phyloP scores from a whole-genome alignment of 108 stramenopile genomes.

The Chaetoceros muelleri region DNA sequence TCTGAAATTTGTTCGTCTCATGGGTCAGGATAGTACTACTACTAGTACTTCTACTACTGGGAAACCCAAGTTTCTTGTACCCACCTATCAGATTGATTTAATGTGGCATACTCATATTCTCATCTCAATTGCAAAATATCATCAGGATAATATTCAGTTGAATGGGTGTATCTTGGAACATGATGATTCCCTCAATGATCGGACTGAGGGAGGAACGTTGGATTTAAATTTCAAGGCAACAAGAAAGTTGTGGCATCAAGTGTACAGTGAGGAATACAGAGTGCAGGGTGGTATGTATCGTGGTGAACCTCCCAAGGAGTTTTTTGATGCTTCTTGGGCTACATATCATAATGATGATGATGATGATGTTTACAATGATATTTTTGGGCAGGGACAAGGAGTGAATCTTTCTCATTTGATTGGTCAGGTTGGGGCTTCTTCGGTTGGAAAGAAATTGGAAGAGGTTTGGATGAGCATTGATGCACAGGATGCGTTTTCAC shows the following conservation, averaged over 20 bases:
- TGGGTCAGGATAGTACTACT: no score
- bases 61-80: slow-evolving; percentile 17
- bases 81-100: slow-evolving; percentile 55
- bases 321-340: slow-evolving; percentile 14
- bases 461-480: background rate
- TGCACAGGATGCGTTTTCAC: background rate
- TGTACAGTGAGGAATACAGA: slow-evolving; percentile 24
- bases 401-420: background rate
- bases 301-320: slow-evolving; percentile 38
- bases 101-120: slow-evolving; percentile 56
- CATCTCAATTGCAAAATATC: slow-evolving; percentile 14
- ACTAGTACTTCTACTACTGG: background rate
- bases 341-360: background rate
- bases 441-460: background rate
- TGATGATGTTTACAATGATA: background rate
- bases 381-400: background rate
- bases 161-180: slow-evolving; percentile 27
- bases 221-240: slow-evolving; percentile 29
- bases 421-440: background rate
- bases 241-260: slow-evolving; percentile 26
- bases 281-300: slow-evolving; percentile 55
- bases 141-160: slow-evolving; percentile 23
- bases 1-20: slow-evolving; percentile 13
- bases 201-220: slow-evolving; percentile 22
- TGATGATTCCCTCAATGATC: slow-evolving; percentile 52